Percentiles rank a stretch among this genome's conserved stretches.
These are phyloP conservation scores for Theobroma cacao DNA, from an alignment of 345 rosid genomes.

Conservation along the genomic window DNA sequence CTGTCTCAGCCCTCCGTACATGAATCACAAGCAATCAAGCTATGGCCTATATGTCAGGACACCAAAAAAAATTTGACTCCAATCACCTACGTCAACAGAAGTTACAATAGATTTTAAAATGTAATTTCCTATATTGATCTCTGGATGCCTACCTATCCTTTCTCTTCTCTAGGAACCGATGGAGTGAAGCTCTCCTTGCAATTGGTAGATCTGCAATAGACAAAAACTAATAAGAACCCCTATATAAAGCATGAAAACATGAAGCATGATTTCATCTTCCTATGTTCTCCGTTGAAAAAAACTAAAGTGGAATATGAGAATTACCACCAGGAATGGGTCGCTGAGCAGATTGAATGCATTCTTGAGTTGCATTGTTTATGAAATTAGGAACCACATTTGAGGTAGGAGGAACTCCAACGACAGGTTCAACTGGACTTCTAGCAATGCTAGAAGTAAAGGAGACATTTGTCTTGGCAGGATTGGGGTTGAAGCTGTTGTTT, in stretches of 20 bases:
- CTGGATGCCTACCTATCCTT: slow-evolving; percentile 69
- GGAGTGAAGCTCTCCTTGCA: slow-evolving; percentile 92
- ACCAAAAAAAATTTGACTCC: neutral
- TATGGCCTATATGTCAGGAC: neutral
- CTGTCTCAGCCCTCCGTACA: neutral
- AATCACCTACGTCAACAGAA: neutral
- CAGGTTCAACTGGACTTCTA: slow-evolving; percentile 28
- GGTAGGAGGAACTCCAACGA: slow-evolving; percentile 19
- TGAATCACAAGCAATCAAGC: neutral
- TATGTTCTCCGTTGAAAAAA: neutral
- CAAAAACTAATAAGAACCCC: neutral
- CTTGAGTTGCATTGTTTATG: slow-evolving; percentile 36
- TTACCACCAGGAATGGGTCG: slow-evolving; percentile 57
- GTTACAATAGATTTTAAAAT: neutral
- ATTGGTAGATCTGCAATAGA: slow-evolving; percentile 73
- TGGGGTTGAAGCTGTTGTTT: slow-evolving; percentile 28
- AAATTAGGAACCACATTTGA: slow-evolving; percentile 29
- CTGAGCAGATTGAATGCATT: slow-evolving; percentile 29
- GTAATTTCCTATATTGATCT: neutral
- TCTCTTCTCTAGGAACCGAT: slow-evolving; percentile 88
- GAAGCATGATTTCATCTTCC: neutral
- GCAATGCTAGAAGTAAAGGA: slow-evolving; percentile 19
- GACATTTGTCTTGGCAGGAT: slow-evolving; percentile 7
- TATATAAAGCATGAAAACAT: neutral
- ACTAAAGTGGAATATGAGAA: neutral